Evolutionary conservation across 805 yeast species (phyloP).

Genomic region (Isabelozyma rhagii): DNA sequence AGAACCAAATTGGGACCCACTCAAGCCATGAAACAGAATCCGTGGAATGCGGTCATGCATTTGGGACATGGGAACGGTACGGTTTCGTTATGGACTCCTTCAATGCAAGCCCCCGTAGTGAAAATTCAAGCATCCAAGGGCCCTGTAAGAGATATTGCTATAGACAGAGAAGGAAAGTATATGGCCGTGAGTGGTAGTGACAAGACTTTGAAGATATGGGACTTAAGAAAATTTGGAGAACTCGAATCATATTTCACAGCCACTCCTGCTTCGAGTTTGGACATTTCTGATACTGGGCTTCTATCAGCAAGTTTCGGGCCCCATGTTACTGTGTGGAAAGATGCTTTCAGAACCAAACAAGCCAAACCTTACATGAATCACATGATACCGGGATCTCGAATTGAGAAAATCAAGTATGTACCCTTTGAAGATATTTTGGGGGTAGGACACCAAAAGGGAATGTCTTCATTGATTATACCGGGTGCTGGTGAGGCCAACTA

Average conservation of each 20-base stretch:
- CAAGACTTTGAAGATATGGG: conserved; percentile 86
- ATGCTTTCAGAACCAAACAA: conserved; percentile 67
- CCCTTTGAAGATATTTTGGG: conserved; percentile 98
- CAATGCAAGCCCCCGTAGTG: conserved; percentile 78
- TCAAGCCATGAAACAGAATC: conserved; percentile 82
- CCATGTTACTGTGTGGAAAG: conserved; percentile 93
- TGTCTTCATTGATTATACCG: conserved; percentile 85
- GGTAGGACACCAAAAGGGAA: conserved; percentile 75
- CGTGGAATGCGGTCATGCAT: conserved; percentile 94
- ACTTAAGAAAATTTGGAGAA: conserved; percentile 77
- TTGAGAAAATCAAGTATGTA: conserved; percentile 68
- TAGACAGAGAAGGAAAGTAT: conserved; percentile 88
- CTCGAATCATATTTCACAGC: conserved; percentile 70
- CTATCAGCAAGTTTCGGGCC: conserved; percentile 94
- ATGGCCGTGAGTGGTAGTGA: conserved; percentile 94
- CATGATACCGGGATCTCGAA: conserved; percentile 70
- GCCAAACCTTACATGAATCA: conserved; percentile 91
- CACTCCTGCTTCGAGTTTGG: conserved; percentile 78
- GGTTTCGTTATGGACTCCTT: conserved; percentile 92
- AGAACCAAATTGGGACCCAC: conserved; percentile 91
- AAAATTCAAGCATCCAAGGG: conserved; percentile 81
- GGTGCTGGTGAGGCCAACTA: conserved; percentile 98
- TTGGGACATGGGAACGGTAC: conserved; percentile 92
- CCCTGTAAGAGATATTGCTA: conserved; percentile 78
- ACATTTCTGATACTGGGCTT: conserved; percentile 84